Evolutionary conservation across 2,329 filamentous ascomycete species (phyloP), one percentile per base, ranked within the genome.

Genomic region (Beauveria varroae): DNA sequence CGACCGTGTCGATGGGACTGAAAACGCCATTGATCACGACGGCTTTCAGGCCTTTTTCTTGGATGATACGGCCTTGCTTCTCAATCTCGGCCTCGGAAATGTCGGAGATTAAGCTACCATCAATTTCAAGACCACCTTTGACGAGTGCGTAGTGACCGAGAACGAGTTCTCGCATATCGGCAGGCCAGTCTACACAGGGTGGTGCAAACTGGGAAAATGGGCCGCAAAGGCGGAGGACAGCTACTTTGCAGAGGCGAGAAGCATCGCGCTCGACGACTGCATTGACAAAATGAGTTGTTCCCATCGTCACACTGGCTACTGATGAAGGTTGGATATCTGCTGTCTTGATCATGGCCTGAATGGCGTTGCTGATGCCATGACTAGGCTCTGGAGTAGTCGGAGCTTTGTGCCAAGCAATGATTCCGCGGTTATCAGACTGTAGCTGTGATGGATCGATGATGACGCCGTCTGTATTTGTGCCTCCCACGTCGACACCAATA

Each of bases 241-340:
- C 83, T 5, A 85, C 81, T 5, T 70, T 73, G 16, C 76, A 75
- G 3, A 85, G 69, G 2, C 79, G 75, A 1, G 74, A 67, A 8
- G 72, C 73, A 63, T 85, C 81, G 49, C 78, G 73, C 67, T 85
- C 81, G 1, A 85, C 74, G 3, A 85, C 79, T 9, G 82, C 82
- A 63, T 85, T 86, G 65, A 85, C 76, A 65, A 85, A 85, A 63
- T 85, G 81, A 0, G 82, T 85, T 1, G 79, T 82, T 57, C 81
- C 81, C 63, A 83, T 81, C 2, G 79, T 80, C 16, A 83, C 76
- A 63, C 77, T 78, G 16, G 77, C 75, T 20, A 83, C 72, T 6
- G 75, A 68, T 0, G 68, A 66, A 0, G 75, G 72, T 46, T 67
- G 63, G 40, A 77, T 68, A 6, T 63, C 57, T 16, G 72, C 68